Base-by-base conservation (phyloP, 2,329 filamentous ascomycete species). In the Botryotinia convoluta region DNA sequence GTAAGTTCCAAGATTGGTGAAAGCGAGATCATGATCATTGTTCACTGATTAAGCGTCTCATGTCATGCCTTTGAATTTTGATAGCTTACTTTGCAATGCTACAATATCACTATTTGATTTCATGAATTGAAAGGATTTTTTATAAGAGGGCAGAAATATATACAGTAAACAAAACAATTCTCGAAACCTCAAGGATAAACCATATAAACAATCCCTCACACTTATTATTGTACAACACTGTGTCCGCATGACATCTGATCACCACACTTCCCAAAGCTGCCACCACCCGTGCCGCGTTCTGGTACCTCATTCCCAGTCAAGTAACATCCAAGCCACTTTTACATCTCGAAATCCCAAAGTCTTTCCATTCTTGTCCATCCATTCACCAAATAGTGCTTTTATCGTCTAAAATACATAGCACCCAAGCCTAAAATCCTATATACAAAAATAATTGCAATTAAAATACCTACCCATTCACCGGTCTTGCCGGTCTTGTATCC, bases 391-490 rank as follows among this genome's bases (percentile, higher is more conserved):
- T 6, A 32, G 16, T 42, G 39, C 9, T 32, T 63, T 39, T 42
- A 72, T 10, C 63, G 62, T 74, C 80, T 78, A 51, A 81, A 74
- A 54, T 76, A 76, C 77, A 94, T 82, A 37, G 88, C 90, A 70
- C 88, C 77, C 89, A 89, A 93, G 1, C 89, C 90, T 8, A 93
- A 85, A 8, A 93, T 63, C 69, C 93, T 84, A 83, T 95, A 95
- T 0, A 89, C 93, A 22, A 88, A 83, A 77, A 94, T 91, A 76
- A 97, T 97, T 4, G 85, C 89, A 69, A 97, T 80, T 84, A 95
- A 86, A 77, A 95, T 95, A 0, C 93, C 93, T 32, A 93, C 88
- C 86, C 93, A 93, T 79, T 89, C 87, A 4, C 89, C 91, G 42
- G 87, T 87, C 73, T 87, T 83, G 0, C 89, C 90, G 4, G 87